phyloP scores from a whole-genome alignment of 345 rosid genomes.

The Lepidium aucheri region DNA sequence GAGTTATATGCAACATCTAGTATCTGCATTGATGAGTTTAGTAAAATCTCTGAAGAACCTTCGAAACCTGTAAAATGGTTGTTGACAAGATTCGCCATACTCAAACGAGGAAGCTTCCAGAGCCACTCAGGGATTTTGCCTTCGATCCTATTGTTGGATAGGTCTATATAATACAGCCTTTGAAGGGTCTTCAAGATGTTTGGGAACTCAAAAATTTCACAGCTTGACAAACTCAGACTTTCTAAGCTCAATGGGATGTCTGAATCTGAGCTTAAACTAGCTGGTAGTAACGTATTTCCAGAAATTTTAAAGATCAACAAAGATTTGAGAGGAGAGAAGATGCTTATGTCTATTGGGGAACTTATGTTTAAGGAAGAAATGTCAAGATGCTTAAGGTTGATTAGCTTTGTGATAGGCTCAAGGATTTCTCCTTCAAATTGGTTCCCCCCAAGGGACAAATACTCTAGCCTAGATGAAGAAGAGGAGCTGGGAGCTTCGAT shows the following conservation, averaged over 20 bases:
- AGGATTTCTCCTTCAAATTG: no score
- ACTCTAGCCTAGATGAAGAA: not conserved
- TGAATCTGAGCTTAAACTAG: constrained; percentile 11
- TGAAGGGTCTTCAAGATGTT: not conserved
- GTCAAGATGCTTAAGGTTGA: not conserved
- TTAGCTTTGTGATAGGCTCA: not conserved
- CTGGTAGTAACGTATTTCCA: not conserved
- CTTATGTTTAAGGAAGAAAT: not conserved
- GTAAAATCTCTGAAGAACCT: constrained; percentile 9
- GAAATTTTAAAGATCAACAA: not conserved
- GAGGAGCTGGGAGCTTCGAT: not conserved
- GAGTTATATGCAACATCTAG: not conserved
- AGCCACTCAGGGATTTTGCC: constrained; percentile 23
- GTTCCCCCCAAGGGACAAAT: not conserved
- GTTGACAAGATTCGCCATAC: not conserved
- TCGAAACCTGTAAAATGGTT: constrained; percentile 9
- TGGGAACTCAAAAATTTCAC: constrained; percentile 5
- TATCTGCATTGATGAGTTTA: not conserved
- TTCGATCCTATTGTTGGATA: constrained; percentile 6
- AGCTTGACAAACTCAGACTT: not conserved
- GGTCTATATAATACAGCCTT: not conserved
- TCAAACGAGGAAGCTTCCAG: constrained; percentile 11
- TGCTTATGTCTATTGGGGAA: not conserved
- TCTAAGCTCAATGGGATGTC: not conserved
- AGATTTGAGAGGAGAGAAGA: constrained; percentile 6